These are phyloP conservation scores for Sclerotinia subarctica DNA, from an alignment of 2,329 filamentous ascomycete genomes.

Conservation along the genomic window DNA sequence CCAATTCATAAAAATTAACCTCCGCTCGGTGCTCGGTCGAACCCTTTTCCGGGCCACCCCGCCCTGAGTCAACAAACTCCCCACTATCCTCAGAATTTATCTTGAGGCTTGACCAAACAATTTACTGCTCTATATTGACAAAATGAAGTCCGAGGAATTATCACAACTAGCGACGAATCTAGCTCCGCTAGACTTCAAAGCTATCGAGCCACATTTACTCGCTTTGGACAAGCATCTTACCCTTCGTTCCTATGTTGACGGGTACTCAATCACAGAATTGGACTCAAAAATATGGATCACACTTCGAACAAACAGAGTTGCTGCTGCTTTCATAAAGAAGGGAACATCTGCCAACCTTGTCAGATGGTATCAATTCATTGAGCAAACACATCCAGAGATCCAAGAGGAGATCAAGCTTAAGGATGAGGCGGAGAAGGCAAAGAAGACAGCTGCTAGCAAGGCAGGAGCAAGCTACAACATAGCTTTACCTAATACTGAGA, in stretches of 20 bases:
- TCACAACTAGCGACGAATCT: constrained; percentile 50
- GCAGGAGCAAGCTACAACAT: constrained; percentile 88
- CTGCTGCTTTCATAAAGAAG: constrained; percentile 75
- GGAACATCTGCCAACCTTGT: constrained; percentile 71
- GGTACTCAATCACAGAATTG: constrained; percentile 71
- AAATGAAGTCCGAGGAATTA: constrained; percentile 58
- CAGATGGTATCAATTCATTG: constrained; percentile 85
- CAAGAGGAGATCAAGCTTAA: constrained; percentile 66
- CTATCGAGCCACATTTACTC: constrained; percentile 69
- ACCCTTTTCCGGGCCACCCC: constrained; percentile 20
- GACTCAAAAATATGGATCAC: constrained; percentile 83
- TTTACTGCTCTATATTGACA: constrained; percentile 3
- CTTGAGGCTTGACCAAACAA: constrained; percentile 12
- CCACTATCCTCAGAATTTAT: constrained; percentile 26
- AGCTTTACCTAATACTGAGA: constrained; percentile 76
- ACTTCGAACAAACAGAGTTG: constrained; percentile 80
- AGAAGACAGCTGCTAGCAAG: constrained; percentile 66
- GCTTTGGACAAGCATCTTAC: constrained; percentile 85
- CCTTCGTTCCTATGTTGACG: constrained; percentile 80
- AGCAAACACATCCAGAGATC: constrained; percentile 76
- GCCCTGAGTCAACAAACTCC: constrained; percentile 18
- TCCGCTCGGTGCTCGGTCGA: constrained; percentile 21
- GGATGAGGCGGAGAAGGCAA: constrained; percentile 65
- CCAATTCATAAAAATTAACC: constrained; percentile 14
- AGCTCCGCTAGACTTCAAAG: constrained; percentile 71